These are phyloP conservation scores for Keithomyces neogunnii DNA, from an alignment of 2,329 filamentous ascomycete species.

Conservation along the genomic window DNA sequence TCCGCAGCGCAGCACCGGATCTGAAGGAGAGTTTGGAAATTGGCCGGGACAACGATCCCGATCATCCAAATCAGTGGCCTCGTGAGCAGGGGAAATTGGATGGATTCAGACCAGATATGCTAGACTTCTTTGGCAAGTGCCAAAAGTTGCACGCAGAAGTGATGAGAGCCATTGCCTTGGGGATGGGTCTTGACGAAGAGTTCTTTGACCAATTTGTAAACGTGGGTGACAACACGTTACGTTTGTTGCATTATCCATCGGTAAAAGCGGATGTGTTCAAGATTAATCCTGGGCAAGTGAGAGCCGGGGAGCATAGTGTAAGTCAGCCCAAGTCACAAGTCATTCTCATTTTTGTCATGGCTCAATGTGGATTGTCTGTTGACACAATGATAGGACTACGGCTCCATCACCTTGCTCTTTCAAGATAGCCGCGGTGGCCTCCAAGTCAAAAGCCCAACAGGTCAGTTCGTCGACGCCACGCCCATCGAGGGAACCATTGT, in stretches of 20 bases:
- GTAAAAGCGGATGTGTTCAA: conserved; percentile 58
- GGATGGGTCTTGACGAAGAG: conserved; percentile 58
- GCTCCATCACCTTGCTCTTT: conserved; percentile 53
- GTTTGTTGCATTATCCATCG: conserved; percentile 69
- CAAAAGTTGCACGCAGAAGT: conserved; percentile 66
- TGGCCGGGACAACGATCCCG: conserved; percentile 49
- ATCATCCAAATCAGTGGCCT: conserved; percentile 72
- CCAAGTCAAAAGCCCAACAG: conserved; percentile 60
- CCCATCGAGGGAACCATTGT: conserved; percentile 78
- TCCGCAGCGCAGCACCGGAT: conserved; percentile 51
- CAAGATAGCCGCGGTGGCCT: conserved; percentile 49
- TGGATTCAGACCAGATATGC: conserved; percentile 65
- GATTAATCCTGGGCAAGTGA: conserved; percentile 58
- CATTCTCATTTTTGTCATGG: not conserved
- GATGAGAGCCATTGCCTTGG: conserved; percentile 80
- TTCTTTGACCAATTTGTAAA: conserved; percentile 75
- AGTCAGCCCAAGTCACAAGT: conserved; percentile 7
- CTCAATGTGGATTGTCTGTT: no score
- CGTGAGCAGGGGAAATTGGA: conserved; percentile 32
- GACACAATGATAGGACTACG: conserved; percentile 38
- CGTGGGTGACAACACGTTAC: conserved; percentile 60
- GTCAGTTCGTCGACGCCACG: conserved; percentile 72
- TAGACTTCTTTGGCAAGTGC: conserved; percentile 65
- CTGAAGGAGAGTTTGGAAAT: conserved; percentile 61
- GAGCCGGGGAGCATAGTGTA: conserved; percentile 67